phyloP scores from a whole-genome alignment of 306 rosid species.

The Prunus fruticosa region DNA sequence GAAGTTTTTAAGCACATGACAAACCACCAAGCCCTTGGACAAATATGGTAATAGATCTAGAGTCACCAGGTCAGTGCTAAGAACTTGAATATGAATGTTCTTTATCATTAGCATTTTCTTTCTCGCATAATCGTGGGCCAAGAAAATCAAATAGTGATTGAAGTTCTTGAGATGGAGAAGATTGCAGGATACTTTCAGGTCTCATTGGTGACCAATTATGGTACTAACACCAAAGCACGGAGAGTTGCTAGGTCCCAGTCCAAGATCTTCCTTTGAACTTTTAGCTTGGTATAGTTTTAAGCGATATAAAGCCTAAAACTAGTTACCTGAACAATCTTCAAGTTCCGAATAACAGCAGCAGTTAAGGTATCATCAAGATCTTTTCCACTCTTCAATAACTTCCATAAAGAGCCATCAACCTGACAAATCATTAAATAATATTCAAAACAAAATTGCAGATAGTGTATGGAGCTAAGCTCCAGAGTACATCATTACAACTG shows the following conservation, averaged over 20 bases:
- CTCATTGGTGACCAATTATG: not conserved
- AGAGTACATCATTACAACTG: not conserved
- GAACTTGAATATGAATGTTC: not conserved
- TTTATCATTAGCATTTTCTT: not conserved
- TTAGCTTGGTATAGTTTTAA: not conserved
- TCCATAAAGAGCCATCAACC: constrained; percentile 55
- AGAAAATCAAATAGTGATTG: not conserved
- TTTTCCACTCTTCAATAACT: constrained; percentile 65
- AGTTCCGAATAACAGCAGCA: constrained; percentile 72
- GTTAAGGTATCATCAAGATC: constrained; percentile 68
- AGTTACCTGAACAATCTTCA: constrained; percentile 80
- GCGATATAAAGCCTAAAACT: constrained; percentile 22
- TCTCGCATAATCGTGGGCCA: not conserved
- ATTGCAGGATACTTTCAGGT: not conserved
- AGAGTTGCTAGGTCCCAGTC: not conserved
- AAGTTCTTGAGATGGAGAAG: not conserved
- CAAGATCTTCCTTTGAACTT: constrained; percentile 10
- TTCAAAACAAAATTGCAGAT: not conserved
- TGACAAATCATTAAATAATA: constrained; percentile 28
- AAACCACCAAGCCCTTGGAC: not conserved
- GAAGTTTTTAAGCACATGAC: not conserved
- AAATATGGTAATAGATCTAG: not conserved
- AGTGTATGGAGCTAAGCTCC: not conserved
- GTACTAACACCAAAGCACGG: not conserved
- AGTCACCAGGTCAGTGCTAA: not conserved